Evolutionary conservation across 306 rosid genomes (phyloP).

Genomic region (Vigna reflexopilosa): DNA sequence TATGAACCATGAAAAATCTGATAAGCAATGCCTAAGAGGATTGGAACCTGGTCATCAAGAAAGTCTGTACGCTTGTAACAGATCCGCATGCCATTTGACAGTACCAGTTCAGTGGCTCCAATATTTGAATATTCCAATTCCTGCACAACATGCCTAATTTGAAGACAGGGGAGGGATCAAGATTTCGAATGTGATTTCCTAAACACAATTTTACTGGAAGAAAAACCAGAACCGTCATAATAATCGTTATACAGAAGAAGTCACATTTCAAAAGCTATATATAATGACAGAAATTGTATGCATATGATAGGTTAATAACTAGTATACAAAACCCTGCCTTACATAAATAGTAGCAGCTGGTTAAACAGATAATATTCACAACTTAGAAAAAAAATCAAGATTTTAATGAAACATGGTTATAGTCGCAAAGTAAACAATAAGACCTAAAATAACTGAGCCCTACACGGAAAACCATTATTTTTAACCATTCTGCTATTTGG

Average conservation of each 20-base stretch:
- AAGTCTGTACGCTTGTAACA: slow-evolving; percentile 92
- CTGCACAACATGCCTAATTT: slow-evolving; percentile 69
- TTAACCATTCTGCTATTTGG: slow-evolving; percentile 29
- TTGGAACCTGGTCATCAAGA: slow-evolving; percentile 89
- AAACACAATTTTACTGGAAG: slow-evolving; percentile 23
- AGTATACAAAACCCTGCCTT: slow-evolving; percentile 31
- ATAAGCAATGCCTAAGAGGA: slow-evolving; percentile 39
- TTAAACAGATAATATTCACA: background rate
- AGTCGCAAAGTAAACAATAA: slow-evolving; percentile 31
- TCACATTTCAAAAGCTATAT: background rate
- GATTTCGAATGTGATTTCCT: slow-evolving; percentile 36
- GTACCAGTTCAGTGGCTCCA: slow-evolving; percentile 84
- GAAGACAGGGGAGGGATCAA: background rate
- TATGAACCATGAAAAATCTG: slow-evolving; percentile 35
- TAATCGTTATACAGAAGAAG: slow-evolving; percentile 20
- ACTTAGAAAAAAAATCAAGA: slow-evolving; percentile 30
- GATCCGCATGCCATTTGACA: slow-evolving; percentile 93
- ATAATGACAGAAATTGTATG: slow-evolving; percentile 16
- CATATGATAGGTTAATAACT: slow-evolving; percentile 18
- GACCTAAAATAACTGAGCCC: slow-evolving; percentile 18
- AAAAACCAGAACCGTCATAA: slow-evolving; percentile 33
- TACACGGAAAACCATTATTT: slow-evolving; percentile 1
- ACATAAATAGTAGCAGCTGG: slow-evolving; percentile 5
- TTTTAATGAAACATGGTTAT: slow-evolving; percentile 23
- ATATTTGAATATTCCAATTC: slow-evolving; percentile 79